These are phyloP conservation scores for Ceratopteris richardii DNA, from an alignment of 75 land plant genomes.

Conservation along the genomic window DNA sequence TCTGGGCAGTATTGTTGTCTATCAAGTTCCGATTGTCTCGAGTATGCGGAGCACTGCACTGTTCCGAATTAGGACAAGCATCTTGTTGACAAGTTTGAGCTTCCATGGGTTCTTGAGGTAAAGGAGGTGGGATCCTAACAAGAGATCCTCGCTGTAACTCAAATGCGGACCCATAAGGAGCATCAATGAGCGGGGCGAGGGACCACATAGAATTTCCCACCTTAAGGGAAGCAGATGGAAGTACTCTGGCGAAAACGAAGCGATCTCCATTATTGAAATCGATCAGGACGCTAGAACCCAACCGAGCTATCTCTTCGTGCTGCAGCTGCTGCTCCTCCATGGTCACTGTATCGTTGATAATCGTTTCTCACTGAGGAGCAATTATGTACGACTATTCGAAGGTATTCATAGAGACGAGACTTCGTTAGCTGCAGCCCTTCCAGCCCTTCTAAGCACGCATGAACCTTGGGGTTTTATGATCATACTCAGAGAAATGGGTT, in stretches of 20 bases:
- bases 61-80: background rate
- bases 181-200: conserved; percentile 62
- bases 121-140: conserved; percentile 5
- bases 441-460: too few relatives aligned
- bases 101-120: background rate
- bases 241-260: conserved; percentile 73
- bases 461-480: too few relatives aligned
- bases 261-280: conserved; percentile 96
- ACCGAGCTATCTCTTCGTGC: conserved; percentile 40
- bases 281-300: conserved; percentile 85
- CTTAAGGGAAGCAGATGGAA: conserved; percentile 63
- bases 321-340: conserved; percentile 2
- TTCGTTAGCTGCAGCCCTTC: too few relatives aligned
- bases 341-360: too few relatives aligned
- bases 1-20: conserved; percentile 88
- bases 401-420: too few relatives aligned
- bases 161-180: conserved; percentile 76
- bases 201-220: conserved; percentile 70
- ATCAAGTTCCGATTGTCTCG: conserved; percentile 67
- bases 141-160: conserved; percentile 55
- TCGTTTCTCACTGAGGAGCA: too few relatives aligned
- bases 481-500: too few relatives aligned
- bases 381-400: too few relatives aligned
- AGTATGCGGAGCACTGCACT: background rate
- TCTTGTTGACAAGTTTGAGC: background rate